phyloP scores from a whole-genome alignment of 306 rosid genomes.

The Astragalus glycyphyllos region DNA sequence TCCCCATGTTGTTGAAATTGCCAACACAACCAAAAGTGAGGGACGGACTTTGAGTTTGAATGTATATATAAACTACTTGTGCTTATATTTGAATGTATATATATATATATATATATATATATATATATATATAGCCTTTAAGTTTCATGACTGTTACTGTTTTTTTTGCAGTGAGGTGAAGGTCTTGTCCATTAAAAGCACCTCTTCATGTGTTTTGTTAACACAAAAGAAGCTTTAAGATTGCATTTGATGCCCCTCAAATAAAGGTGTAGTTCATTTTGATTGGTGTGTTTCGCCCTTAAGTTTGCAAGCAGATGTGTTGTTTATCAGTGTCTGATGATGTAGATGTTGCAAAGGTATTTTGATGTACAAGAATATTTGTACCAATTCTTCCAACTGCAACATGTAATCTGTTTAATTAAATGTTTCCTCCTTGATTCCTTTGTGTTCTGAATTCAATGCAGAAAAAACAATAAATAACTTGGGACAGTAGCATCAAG shows the following conservation, averaged over 20 bases:
- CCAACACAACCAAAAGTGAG: too few species aligned
- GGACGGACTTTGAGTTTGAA: not conserved
- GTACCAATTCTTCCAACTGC: not conserved
- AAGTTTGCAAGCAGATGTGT: conserved; percentile 20
- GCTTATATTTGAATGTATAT: not conserved
- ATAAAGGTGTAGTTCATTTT: conserved; percentile 36
- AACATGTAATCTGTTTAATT: conserved; percentile 6
- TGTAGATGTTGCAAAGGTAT: not conserved
- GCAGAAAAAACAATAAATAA: not conserved
- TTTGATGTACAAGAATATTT: conserved; percentile 21
- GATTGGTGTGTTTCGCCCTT: conserved; percentile 2
- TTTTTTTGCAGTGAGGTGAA: conserved; percentile 40
- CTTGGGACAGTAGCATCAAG: not conserved
- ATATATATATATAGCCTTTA: too few species aligned
- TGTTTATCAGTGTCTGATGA: conserved; percentile 23
- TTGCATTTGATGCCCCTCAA: conserved; percentile 23
- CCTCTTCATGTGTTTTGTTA: conserved; percentile 28
- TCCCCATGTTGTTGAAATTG: too few species aligned
- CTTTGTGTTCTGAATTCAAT: conserved; percentile 14
- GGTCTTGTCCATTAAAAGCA: conserved; percentile 25
- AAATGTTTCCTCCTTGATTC: conserved; percentile 4
- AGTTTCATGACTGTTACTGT: not conserved
- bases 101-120: too few species aligned
- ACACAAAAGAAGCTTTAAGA: conserved; percentile 27
- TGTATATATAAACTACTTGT: conserved; percentile 5